Base-by-base conservation (phyloP, 2,329 filamentous ascomycete species). In the Hypocrella siamensis region DNA sequence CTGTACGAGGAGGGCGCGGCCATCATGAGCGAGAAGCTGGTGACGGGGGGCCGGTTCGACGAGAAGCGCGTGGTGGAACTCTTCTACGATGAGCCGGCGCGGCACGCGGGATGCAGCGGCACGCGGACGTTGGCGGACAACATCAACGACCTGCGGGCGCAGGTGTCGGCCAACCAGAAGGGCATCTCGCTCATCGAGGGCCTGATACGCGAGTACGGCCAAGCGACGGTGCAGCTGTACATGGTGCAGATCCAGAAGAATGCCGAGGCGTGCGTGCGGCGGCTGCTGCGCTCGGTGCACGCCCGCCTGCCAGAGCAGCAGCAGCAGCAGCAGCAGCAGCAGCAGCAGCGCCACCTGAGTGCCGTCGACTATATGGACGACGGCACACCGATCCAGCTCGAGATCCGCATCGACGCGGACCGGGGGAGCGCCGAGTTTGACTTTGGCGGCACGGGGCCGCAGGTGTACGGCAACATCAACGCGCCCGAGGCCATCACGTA, bases 351-450 rank as follows among this genome's bases (percentile, higher is more conserved):
- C n/a, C n/a, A n/a, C 27, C 61, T 90, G 1, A 69, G 70, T 3
- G 79, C 82, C 0, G 59, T 76, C 4, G 82, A 90, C 43, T 79
- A 75, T 52, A 88, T 90, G 82, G 82, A 90, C 44, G 82, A 90
- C 38, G 82, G 82, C 5, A 79, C 70, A 3, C 80, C 81, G 0
- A 88, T 90, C 42, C 61, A 66, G 26, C 64, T 90, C 3, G 79
- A 74, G 40, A 66, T 90, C 34, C 79, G 67, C 2, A 90, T 90
- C 36, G 71, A 88, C 42, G 67, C 70, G 0, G 66, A 75, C 1
- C 77, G 79, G 38, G 82, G 81, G 17, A 80, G 84, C 38, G 82
- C 82, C 0, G 61, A 79, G 2, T 90, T 90, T 42, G 80, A 90
- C 48, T 90, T 90, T 49, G 65, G 61, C 1, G 82, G 82, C 15